phyloP scores from a whole-genome alignment of 495 filamentous ascomycete genomes.

The Penicillium ucsense region DNA sequence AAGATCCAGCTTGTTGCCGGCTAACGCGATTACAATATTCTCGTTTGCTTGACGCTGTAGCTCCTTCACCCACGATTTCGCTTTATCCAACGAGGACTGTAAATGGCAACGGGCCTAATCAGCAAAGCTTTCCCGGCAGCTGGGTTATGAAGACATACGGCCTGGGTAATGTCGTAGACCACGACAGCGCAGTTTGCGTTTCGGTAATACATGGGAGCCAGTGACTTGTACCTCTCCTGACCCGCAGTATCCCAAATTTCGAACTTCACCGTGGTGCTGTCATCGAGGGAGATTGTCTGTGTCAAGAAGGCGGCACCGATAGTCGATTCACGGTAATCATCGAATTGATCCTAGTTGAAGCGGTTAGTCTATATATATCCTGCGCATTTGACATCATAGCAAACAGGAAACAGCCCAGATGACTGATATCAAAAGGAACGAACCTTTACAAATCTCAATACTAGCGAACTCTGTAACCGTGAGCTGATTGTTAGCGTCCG shows the following conservation, averaged over 20 bases:
- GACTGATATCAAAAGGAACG: no score
- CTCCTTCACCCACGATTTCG: slow-evolving; percentile 99
- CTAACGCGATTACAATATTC: slow-evolving; percentile 97
- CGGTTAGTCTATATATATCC: slow-evolving; percentile 1
- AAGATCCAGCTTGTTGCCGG: slow-evolving; percentile 95
- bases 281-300: slow-evolving; percentile 95
- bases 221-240: slow-evolving; percentile 95
- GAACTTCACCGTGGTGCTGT: slow-evolving; percentile 97
- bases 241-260: slow-evolving; percentile 99
- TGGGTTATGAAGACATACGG: slow-evolving; percentile 47
- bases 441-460: slow-evolving; percentile 96
- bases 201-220: slow-evolving; percentile 98
- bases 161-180: slow-evolving; percentile 98
- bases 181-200: slow-evolving; percentile 99
- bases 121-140: not conserved
- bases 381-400: no score
- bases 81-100: slow-evolving; percentile 92
- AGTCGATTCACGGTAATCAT: slow-evolving; percentile 97
- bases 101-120: slow-evolving; percentile 1
- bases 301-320: slow-evolving; percentile 98
- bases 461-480: slow-evolving; percentile 73
- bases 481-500: slow-evolving; percentile 24
- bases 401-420: no score
- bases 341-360: slow-evolving; percentile 82
- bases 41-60: slow-evolving; percentile 97